These are phyloP conservation scores for Ophiostoma angusticollis DNA, from an alignment of 2,329 filamentous ascomycete species.

Conservation along the genomic window DNA sequence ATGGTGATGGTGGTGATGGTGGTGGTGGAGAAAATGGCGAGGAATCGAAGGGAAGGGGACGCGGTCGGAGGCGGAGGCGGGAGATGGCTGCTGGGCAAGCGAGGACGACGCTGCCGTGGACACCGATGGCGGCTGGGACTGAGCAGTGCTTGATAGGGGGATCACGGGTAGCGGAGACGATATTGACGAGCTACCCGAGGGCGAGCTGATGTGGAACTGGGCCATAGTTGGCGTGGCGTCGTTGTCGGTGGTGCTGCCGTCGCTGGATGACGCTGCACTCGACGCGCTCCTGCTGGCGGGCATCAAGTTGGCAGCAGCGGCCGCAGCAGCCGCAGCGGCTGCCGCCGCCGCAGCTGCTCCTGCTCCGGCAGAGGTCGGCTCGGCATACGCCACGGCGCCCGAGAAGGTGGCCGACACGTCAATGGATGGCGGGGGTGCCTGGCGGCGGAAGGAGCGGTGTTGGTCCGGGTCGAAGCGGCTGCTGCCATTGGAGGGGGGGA, in stretches of 20 bases:
- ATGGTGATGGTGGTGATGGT: constrained; percentile 28
- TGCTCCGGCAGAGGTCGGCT: not conserved
- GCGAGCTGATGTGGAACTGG: constrained; percentile 53
- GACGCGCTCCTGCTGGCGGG: not conserved
- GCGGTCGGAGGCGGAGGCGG: no score
- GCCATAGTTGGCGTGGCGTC: constrained; percentile 50
- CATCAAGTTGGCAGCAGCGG: not conserved
- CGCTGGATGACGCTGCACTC: not conserved
- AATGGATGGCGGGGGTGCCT: constrained; percentile 73
- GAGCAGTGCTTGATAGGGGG: not conserved
- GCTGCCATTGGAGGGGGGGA: not conserved
- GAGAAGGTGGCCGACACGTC: constrained; percentile 53
- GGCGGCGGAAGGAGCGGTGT: constrained; percentile 44
- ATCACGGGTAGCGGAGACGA: constrained; percentile 5
- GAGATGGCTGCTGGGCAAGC: no score
- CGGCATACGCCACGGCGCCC: constrained; percentile 23
- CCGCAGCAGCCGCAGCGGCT: not conserved
- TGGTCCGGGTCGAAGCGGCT: constrained; percentile 41
- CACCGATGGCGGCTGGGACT: not conserved
- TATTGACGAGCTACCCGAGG: constrained; percentile 19
- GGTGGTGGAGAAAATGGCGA: constrained; percentile 14
- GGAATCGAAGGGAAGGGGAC: not conserved
- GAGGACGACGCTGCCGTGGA: not conserved
- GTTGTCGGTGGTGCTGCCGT: constrained; percentile 16
- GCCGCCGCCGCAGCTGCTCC: not conserved